phyloP scores from a whole-genome alignment of 108 stramenopile species.

The Pseudonitzschia multistriata region DNA sequence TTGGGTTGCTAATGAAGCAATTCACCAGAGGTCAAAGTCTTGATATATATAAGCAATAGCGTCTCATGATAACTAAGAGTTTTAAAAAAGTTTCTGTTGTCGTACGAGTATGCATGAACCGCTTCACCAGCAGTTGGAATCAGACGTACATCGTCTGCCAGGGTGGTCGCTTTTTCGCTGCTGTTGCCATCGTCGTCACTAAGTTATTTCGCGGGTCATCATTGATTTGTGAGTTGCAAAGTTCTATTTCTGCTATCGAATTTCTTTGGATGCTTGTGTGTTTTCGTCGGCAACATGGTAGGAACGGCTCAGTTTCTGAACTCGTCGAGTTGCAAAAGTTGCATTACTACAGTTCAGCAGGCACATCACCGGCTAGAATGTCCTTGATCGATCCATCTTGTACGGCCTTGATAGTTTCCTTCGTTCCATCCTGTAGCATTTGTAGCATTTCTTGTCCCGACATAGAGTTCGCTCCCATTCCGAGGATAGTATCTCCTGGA shows the following conservation, averaged over 20 bases:
- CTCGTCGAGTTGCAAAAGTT: too few relatives aligned
- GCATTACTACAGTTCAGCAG: neutral
- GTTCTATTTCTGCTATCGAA: neutral
- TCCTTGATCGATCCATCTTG: conserved; percentile 26
- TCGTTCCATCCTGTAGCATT: conserved; percentile 5
- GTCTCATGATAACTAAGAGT: neutral
- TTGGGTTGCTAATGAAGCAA: too few relatives aligned
- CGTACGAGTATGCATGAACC: neutral
- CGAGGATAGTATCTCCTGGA: conserved; percentile 14
- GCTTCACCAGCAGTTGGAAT: neutral
- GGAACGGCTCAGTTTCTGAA: neutral
- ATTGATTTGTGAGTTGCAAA: neutral
- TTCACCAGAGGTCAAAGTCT: too few relatives aligned
- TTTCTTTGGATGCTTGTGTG: too few relatives aligned
- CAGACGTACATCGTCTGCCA: neutral
- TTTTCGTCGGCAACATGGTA: too few relatives aligned
- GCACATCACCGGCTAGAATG: conserved; percentile 13
- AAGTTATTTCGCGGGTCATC: neutral
- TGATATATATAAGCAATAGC: neutral
- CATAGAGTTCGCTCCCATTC: conserved; percentile 9
- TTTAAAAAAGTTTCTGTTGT: neutral
- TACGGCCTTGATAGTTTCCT: conserved; percentile 13
- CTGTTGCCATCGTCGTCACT: neutral
- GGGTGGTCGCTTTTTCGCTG: neutral
- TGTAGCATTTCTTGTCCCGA: conserved; percentile 1